A percentile compares a stretch with the other conserved stretches of the same genome.
phyloP scores from a whole-genome alignment of 2,329 filamentous ascomycete genomes.

The Stemphylium lycopersici region DNA sequence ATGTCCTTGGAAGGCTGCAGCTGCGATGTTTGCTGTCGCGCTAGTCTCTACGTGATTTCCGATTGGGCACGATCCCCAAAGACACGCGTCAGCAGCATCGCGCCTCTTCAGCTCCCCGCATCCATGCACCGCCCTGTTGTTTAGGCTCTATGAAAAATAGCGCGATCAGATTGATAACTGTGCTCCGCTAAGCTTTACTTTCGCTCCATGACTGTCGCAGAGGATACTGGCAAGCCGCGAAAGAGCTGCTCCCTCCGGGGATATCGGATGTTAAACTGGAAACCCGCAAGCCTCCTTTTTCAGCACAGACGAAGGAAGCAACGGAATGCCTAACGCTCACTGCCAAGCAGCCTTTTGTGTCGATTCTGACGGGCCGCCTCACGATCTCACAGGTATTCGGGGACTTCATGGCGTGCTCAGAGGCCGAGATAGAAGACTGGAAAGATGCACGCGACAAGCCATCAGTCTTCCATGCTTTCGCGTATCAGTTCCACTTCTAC shows the following conservation, averaged over 20 bases:
- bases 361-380: not conserved
- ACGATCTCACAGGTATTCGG: not conserved
- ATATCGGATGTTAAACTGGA: not conserved
- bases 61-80: slow-evolving; percentile 8
- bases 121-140: not conserved
- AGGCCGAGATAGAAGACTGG: not conserved
- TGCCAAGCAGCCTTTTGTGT: not conserved
- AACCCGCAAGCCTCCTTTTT: not conserved
- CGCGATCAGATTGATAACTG: not conserved
- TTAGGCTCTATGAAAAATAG: not conserved
- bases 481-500: slow-evolving; percentile 28
- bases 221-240: too few relatives aligned
- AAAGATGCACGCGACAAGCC: not conserved
- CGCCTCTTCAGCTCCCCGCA: slow-evolving; percentile 3
- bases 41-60: slow-evolving; percentile 12
- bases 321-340: not conserved
- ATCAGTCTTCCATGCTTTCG: slow-evolving; percentile 14
- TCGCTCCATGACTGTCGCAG: not conserved
- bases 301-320: not conserved
- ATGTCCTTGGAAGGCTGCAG: slow-evolving; percentile 14
- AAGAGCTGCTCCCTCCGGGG: not conserved
- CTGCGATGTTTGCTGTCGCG: slow-evolving; percentile 6
- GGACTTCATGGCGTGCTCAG: not conserved
- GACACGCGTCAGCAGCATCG: slow-evolving; percentile 13
- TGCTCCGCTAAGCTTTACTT: not conserved